These are phyloP conservation scores for Botryotinia narcissicola DNA, from an alignment of 2,329 filamentous ascomycete species.

Conservation along the genomic window DNA sequence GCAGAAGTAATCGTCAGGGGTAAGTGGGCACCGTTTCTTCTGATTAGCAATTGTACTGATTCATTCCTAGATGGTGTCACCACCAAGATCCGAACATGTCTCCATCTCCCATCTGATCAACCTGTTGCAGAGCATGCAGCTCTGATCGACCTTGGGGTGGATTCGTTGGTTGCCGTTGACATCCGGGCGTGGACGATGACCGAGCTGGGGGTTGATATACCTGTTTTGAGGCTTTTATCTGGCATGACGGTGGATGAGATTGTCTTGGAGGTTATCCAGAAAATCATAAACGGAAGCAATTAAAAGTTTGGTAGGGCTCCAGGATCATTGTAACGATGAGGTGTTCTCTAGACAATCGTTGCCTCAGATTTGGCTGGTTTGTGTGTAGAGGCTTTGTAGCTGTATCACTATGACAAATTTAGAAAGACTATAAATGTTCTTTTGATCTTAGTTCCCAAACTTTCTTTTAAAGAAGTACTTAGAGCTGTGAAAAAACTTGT, in stretches of 20 bases:
- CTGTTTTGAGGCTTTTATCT: neutral
- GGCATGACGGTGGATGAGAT: neutral
- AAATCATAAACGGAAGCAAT: neutral
- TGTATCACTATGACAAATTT: neutral
- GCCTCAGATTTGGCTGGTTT: neutral
- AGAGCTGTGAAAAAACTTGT: neutral
- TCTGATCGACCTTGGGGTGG: neutral
- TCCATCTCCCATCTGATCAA: neutral
- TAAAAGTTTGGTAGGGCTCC: neutral
- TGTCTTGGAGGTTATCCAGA: neutral
- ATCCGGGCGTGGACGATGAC: neutral
- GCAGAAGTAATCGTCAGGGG: neutral
- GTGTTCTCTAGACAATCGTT: neutral
- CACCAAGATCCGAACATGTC: slow-evolving; percentile 20
- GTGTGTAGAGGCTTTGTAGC: neutral
- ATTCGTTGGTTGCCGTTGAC: neutral
- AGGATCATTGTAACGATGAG: neutral
- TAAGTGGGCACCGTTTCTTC: neutral
- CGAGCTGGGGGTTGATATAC: neutral
- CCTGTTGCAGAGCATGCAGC: neutral
- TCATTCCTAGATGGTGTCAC: neutral
- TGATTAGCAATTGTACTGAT: neutral
- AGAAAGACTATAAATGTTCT: neutral
- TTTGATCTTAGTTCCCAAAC: neutral
- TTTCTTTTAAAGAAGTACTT: neutral